These are phyloP conservation scores for Flaveria ramosissima DNA, from an alignment of 129 eudicot species.

Conservation along the genomic window DNA sequence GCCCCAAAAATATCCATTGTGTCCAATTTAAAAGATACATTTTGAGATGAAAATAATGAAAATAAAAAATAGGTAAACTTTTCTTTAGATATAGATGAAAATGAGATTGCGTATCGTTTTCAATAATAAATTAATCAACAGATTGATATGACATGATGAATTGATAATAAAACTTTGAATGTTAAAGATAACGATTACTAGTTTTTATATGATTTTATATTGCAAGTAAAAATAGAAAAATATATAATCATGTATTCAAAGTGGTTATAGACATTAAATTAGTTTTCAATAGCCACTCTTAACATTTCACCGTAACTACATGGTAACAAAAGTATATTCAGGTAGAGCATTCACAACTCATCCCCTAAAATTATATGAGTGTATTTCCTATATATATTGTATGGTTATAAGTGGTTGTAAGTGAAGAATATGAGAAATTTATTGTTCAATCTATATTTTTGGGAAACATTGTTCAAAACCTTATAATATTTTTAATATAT, in stretches of 20 bases:
- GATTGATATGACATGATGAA: not conserved
- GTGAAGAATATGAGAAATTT: no score
- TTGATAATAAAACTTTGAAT: not conserved
- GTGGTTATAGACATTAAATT: not conserved
- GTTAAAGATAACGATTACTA: not conserved
- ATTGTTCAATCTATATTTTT: no score
- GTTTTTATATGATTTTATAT: not conserved
- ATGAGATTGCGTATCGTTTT: not conserved
- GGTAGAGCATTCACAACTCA: no score
- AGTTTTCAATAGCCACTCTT: not conserved
- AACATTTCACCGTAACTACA: not conserved
- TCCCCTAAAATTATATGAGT: no score
- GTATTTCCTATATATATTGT: no score
- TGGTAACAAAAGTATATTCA: no score
- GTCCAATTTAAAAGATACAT: no score
- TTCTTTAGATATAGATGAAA: not conserved
- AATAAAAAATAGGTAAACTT: not conserved
- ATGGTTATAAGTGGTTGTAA: no score
- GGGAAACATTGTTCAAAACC: no score
- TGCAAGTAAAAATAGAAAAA: not conserved
- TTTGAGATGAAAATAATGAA: not conserved
- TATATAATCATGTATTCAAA: not conserved
- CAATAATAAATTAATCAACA: not conserved
- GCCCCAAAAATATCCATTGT: no score
- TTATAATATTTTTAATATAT: no score